Percentiles rank a stretch among this genome's conserved stretches.
Evolutionary conservation across 2,329 filamentous ascomycete species (phyloP).

Genomic region (Plenodomus lindquistii): DNA sequence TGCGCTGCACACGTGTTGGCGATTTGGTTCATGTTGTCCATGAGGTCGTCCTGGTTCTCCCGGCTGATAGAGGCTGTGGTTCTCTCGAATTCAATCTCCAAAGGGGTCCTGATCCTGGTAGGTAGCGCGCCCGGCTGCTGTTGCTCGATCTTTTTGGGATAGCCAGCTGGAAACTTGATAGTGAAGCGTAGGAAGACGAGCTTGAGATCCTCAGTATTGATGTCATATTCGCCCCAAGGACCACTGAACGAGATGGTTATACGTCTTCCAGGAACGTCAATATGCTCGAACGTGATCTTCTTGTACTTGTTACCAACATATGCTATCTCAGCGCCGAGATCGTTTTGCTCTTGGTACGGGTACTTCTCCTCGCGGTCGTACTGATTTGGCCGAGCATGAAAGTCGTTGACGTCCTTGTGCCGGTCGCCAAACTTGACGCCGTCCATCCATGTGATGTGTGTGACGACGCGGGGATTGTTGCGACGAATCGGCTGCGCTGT

Average conservation of each 20-base stretch:
- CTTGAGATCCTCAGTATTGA: conserved; percentile 33
- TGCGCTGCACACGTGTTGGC: conserved; percentile 58
- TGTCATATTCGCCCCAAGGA: conserved; percentile 58
- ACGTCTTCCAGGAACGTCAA: conserved; percentile 58
- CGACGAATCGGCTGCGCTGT: conserved; percentile 56
- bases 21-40: conserved; percentile 58
- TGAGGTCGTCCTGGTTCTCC: conserved; percentile 53
- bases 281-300: conserved; percentile 63
- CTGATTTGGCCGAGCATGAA: conserved; percentile 17
- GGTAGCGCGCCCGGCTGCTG: conserved; percentile 18
- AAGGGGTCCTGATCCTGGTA: conserved; percentile 47
- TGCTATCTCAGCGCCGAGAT: conserved; percentile 63
- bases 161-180: conserved; percentile 61
- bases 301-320: conserved; percentile 64
- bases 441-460: conserved; percentile 67
- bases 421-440: conserved; percentile 63
- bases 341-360: conserved; percentile 50
- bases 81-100: conserved; percentile 60
- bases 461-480: conserved; percentile 55
- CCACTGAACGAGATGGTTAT: conserved; percentile 62
- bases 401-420: conserved; percentile 28
- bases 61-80: conserved; percentile 59
- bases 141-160: conserved; percentile 56
- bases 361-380: conserved; percentile 17
- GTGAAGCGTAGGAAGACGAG: conserved; percentile 61